Evolutionary conservation across 768 basidiomycete species (phyloP).

Genomic region (Clathrus columnatus): DNA sequence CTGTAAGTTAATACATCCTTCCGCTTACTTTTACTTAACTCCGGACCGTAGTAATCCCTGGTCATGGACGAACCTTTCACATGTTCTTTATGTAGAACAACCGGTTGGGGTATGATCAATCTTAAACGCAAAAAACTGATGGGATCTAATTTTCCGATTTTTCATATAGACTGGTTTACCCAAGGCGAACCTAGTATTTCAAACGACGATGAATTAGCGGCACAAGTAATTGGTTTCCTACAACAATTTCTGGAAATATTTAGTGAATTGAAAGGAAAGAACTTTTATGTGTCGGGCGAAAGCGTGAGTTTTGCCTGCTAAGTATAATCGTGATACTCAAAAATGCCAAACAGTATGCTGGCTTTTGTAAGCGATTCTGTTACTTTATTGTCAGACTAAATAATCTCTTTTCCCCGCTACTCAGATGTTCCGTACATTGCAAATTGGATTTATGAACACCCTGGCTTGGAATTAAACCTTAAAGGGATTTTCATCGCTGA

Average conservation of each 20-base stretch:
- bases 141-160: neutral
- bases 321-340: no score
- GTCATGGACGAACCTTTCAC: slow-evolving; percentile 16
- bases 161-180: slow-evolving; percentile 10
- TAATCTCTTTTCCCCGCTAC: neutral
- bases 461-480: slow-evolving; percentile 14
- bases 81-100: slow-evolving; percentile 16
- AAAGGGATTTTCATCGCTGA: slow-evolving; percentile 19
- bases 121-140: neutral
- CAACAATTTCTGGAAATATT: slow-evolving; percentile 16
- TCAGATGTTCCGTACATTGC: slow-evolving; percentile 17
- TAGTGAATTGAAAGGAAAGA: slow-evolving; percentile 16
- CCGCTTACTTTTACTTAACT: neutral
- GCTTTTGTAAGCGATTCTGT: slow-evolving; percentile 20
- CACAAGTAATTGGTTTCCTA: slow-evolving; percentile 15
- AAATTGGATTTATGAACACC: slow-evolving; percentile 18
- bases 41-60: slow-evolving; percentile 7
- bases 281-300: slow-evolving; percentile 16
- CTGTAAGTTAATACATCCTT: neutral
- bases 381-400: slow-evolving; percentile 6
- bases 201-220: slow-evolving; percentile 16
- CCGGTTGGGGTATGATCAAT: slow-evolving; percentile 15
- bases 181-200: slow-evolving; percentile 9
- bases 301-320: slow-evolving; percentile 11
- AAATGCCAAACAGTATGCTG: slow-evolving; percentile 27